Evolutionary conservation across 73 alveolate genomes (phyloP), one percentile per base, ranked within the genome.

Genomic region (Durusdinium trenchii): DNA sequence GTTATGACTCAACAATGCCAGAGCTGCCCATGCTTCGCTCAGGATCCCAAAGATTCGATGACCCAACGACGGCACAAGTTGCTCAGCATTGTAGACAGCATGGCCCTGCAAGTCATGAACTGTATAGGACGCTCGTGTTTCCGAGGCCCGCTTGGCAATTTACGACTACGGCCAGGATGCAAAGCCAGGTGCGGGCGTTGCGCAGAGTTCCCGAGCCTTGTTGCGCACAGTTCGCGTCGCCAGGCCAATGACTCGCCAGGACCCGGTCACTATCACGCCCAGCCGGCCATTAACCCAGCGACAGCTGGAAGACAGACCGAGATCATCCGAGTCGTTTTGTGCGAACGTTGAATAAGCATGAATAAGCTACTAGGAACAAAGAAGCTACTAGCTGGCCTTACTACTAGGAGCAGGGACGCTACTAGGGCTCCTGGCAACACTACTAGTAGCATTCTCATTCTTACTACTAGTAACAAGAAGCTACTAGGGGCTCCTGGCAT

Each of bases 41-140:
- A 91, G 98, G 98, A 91, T 12, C 98, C 98, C 54, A 91, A 91
- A 52, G 98, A 91, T 57, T 91, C 98, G 30, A 38, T 40, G 48
- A 91, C 90, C 57, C 98, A 91, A 78, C 87, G 98, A 76, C 98
- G 98, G 75, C 98, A 91, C 98, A 91, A 91, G 98, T 89, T 35
- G n/a, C 98, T 57, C 69, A 32, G 95, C 62, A 40, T 60, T 23
- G 18, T 60, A 23, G 73, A 60, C 62, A 43, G 46, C 40, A 60
- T 32, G 1, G 73, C n/a, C n/a, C 73, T 23, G 73, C 4, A 23
- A 1, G n/a, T 23, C 18, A 60, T 32, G 30, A 60, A 23, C 73
- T 32, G 18, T 60, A 32, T 2, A 23, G 18, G 73, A 14, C 42
- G 32, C 32, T 67, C 10, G 16, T 2, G 81, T 30, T 3, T 9